A percentile compares a stretch with the other conserved stretches of the same genome.
These are phyloP conservation scores for Penicillium egyptiacum DNA, from an alignment of 495 filamentous ascomycete species.

Conservation along the genomic window DNA sequence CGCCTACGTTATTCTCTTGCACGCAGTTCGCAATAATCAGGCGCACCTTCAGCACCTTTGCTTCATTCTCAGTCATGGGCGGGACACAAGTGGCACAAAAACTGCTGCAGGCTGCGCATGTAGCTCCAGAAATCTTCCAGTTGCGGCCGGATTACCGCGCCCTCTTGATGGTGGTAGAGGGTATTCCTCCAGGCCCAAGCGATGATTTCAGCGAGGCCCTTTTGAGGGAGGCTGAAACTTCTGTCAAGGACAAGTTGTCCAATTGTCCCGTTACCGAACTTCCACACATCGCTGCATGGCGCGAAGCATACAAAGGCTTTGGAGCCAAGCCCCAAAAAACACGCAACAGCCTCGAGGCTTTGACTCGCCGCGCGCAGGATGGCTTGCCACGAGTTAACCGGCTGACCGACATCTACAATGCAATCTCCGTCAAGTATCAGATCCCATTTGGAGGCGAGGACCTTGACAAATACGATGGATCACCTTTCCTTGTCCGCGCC, in stretches of 20 bases:
- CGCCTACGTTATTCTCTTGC: background rate
- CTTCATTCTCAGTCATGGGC: conserved; percentile 1
- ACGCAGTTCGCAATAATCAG: background rate
- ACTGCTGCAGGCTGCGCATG: conserved; percentile 17
- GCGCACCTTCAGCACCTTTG: background rate
- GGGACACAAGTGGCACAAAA: conserved; percentile 8
- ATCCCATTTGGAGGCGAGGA: conserved; percentile 37
- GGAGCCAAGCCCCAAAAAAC: conserved; percentile 29
- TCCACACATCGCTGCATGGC: conserved; percentile 29
- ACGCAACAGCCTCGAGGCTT: conserved; percentile 31
- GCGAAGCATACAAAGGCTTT: conserved; percentile 27
- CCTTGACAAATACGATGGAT: conserved; percentile 34
- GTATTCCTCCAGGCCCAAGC: conserved; percentile 23
- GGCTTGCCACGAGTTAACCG: conserved; percentile 36
- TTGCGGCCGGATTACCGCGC: conserved; percentile 28
- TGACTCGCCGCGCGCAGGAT: conserved; percentile 31
- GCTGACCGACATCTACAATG: conserved; percentile 39
- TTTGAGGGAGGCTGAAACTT: conserved; percentile 16
- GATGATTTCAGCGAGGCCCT: conserved; percentile 19
- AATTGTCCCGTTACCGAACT: conserved; percentile 18
- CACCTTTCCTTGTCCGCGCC: conserved; percentile 31
- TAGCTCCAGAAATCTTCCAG: conserved; percentile 21
- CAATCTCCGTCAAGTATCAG: conserved; percentile 38
- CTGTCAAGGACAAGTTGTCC: conserved; percentile 6
- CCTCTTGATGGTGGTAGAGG: conserved; percentile 26